Conservation (phyloP, 169 alveolate species). For the Plasmodium berghei region DNA sequence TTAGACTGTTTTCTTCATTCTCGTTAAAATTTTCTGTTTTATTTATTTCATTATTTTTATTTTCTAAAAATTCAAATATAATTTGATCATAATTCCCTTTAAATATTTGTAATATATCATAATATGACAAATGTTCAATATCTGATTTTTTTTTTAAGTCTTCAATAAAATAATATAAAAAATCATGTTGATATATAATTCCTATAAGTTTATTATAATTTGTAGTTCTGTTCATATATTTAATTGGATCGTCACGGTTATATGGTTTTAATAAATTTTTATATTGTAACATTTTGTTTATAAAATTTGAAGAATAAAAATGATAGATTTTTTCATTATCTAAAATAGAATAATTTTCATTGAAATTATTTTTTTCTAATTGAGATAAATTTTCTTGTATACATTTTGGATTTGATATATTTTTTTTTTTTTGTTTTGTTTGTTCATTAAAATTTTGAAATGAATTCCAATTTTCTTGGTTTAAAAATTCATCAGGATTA, state of each 20-base stretch:
- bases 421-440: background rate
- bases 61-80: background rate
- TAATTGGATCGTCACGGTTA: background rate
- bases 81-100: conserved; percentile 67
- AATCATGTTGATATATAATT: conserved; percentile 57
- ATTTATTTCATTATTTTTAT: too few species aligned
- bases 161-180: conserved; percentile 47
- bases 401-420: background rate
- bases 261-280: conserved; percentile 30
- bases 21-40: too few species aligned
- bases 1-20: too few species aligned
- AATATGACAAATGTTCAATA: conserved; percentile 44
- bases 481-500: background rate
- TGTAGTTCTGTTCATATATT: conserved; percentile 47
- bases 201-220: conserved; percentile 25
- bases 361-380: background rate
- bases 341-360: background rate
- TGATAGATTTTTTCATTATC: conserved; percentile 54
- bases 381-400: background rate
- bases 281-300: conserved; percentile 20
- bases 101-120: conserved; percentile 47
- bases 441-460: background rate
- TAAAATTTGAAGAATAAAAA: conserved; percentile 27
- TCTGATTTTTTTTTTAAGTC: conserved; percentile 48
- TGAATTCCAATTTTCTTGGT: background rate